Evolutionary conservation across 2,329 filamentous ascomycete genomes (phyloP).

Genomic region (Paraconiothyrium sp.): DNA sequence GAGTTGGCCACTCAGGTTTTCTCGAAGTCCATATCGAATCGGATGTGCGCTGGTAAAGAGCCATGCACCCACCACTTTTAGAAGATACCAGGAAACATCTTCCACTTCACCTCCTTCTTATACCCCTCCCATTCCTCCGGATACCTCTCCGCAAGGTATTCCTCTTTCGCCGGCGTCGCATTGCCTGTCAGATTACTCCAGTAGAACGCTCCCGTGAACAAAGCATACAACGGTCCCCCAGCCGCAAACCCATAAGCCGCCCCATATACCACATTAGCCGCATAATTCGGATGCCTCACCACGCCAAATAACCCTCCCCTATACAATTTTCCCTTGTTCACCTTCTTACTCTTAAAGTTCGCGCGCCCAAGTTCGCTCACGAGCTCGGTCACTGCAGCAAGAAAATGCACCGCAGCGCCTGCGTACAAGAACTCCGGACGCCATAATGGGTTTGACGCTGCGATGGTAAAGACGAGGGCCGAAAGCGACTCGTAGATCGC

Average conservation of each 20-base stretch:
- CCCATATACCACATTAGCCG: constrained; percentile 14
- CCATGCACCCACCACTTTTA: not conserved
- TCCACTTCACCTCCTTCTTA: constrained; percentile 13
- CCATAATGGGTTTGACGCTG: constrained; percentile 5
- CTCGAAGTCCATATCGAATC: too few species aligned
- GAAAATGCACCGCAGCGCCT: constrained; percentile 3
- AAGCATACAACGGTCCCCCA: constrained; percentile 7
- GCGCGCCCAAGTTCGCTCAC: constrained; percentile 1
- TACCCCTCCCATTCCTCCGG: constrained; percentile 12
- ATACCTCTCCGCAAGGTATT: constrained; percentile 9
- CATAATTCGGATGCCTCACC: constrained; percentile 15
- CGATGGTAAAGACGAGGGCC: not conserved
- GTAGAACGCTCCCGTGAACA: constrained; percentile 9
- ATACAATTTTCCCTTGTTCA: constrained; percentile 9
- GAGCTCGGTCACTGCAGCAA: constrained; percentile 2
- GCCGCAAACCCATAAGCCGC: constrained; percentile 16
- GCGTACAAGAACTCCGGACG: not conserved
- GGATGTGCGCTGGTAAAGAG: not conserved
- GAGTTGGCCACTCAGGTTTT: too few species aligned
- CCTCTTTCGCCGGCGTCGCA: constrained; percentile 14
- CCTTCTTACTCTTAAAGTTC: not conserved
- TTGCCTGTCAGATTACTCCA: constrained; percentile 14
- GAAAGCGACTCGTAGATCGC: constrained; percentile 4
- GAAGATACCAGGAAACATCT: constrained; percentile 14
- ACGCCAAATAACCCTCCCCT: constrained; percentile 2